Base-by-base conservation (phyloP, 257 asterid genomes). In the Plantago major region DNA sequence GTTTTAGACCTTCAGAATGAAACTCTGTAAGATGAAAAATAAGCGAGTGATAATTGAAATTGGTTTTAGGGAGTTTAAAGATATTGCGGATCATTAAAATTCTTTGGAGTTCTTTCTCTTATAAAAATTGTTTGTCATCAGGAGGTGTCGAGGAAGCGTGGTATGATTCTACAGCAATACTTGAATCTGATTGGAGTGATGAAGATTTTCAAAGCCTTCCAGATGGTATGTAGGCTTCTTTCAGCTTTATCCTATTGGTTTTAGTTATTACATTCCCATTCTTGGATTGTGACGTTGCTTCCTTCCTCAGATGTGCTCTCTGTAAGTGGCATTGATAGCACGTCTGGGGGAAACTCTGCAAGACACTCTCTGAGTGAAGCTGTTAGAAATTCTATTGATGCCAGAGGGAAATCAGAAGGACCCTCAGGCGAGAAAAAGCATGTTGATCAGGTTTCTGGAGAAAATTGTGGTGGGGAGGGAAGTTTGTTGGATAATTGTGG, bases 201-300 rank as follows among this genome's bases (percentile, higher is more conserved):
- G 99, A 93, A 46, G 99, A 93, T 72, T 93, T 80, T 72, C 95
- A 80, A 59, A 89, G 97, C 60, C 77, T 85, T 53, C 84, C 97
- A 4, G 99, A 93, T 79, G 99, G 99, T 93, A 74, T 16, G 65
- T 33, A 33, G 40, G 40, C 40, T 33, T 33, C 40, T 37, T 26
- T 10, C 51, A 48, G 19, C 45, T 46, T 63, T 18, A 28, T 60
- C 12, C 54, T 13, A 26, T 8, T 12, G 46, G 30, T 17, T 49
- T 44, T 53, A 19, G 14, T 62, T 46, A 10, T 43, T 26, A 16
- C 37, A 5, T 66, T 30, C 47, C 19, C 18, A 1, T 43, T 45
- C 11, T 26, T 18, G 9, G 64, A 48, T 43, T 10, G 4, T 49
- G 40, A 48, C 45, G 12, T 14, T 38, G 6, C 19, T 53, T 38